Percentiles rank a stretch among this genome's conserved stretches.
Conservation (phyloP, 2,329 filamentous ascomycete genomes). For the Aspergillus spinulosporus region DNA sequence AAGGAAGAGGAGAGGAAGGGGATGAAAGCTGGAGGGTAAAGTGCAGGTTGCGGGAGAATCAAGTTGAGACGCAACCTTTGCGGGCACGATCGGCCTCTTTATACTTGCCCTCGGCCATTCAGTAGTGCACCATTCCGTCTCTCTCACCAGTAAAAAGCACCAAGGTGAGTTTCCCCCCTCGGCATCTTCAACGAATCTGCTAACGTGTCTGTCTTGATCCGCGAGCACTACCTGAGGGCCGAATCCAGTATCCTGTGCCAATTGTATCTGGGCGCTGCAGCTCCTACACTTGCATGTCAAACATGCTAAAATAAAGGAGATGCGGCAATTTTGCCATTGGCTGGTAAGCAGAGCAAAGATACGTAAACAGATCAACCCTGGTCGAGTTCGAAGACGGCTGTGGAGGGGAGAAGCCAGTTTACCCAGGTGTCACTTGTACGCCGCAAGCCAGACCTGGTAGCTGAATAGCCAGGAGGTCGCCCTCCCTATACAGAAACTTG, state of each 20-base stretch:
- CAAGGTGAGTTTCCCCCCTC: slow-evolving; percentile 11
- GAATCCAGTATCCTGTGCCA: no score
- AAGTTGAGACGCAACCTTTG: slow-evolving; percentile 8
- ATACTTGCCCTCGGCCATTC: slow-evolving; percentile 15
- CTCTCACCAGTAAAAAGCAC: slow-evolving; percentile 10
- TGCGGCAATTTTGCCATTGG: no score
- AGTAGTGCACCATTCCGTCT: slow-evolving; percentile 9
- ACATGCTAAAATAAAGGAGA: no score
- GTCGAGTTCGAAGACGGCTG: neutral
- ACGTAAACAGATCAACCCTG: neutral
- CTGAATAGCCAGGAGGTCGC: neutral
- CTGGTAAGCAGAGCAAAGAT: neutral
- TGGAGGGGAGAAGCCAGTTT: neutral
- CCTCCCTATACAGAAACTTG: neutral
- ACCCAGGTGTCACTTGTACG: neutral
- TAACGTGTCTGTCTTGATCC: neutral
- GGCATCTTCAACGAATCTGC: slow-evolving; percentile 9
- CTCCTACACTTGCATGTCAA: no score
- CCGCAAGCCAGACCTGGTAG: slow-evolving; percentile 1
- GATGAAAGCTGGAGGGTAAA: slow-evolving; percentile 8
- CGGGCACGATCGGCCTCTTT: slow-evolving; percentile 10
- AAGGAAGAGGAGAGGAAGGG: neutral
- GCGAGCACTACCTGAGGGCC: no score
- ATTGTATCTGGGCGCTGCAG: no score
- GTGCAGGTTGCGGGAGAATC: slow-evolving; percentile 4